Base-by-base conservation (phyloP, 2,329 filamentous ascomycete genomes). In the Peltaster fructicola region DNA sequence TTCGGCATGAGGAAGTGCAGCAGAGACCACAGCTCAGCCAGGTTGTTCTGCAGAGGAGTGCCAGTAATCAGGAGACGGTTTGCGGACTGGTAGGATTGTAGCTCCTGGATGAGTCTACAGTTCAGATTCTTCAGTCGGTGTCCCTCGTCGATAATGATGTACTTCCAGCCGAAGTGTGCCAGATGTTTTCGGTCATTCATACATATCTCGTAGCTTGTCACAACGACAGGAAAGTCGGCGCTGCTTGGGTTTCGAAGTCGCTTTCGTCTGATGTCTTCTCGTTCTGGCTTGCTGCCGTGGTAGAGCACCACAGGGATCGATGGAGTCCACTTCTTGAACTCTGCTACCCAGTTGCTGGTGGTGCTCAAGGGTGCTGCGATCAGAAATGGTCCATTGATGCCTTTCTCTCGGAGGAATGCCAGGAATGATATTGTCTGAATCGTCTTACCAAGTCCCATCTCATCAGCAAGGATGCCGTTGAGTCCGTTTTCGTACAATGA, bases 91-190 rank as follows among this genome's bases (percentile, higher is more conserved):
- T 95, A 95, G 1, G 76, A 74, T 35, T 88, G 71, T 0, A 98
- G 56, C 37, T 92, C 81, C 23, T 80, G 75, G 34, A 95, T 92
- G 0, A 98, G 61, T 30, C 80, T 78, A 15, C 85, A 90, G 24
- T 95, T 84, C 34, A 91, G 75, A 36, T 98, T 98, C 57, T 98
- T 98, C 63, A 98, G 73, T 1, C 88, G 75, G 46, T 98, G 88
- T 0, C 88, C 88, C 53, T 98, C 88, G 38, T 98, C 85, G 32
- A 98, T 91, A 37, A 98, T 88, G 42, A 98, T 93, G 39, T 92
- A 93, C 26, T 90, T 81, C 88, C 88, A 98, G 17, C 82, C 75
- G 29, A 91, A 85, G 29, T 76, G 74, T 0, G 72, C 71, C 4
- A 98, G 56, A 17, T 73, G 73, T 25, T 81, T 75, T 17, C 79